phyloP scores from a whole-genome alignment of 495 filamentous ascomycete genomes.

The Aspergillus kassunensis region DNA sequence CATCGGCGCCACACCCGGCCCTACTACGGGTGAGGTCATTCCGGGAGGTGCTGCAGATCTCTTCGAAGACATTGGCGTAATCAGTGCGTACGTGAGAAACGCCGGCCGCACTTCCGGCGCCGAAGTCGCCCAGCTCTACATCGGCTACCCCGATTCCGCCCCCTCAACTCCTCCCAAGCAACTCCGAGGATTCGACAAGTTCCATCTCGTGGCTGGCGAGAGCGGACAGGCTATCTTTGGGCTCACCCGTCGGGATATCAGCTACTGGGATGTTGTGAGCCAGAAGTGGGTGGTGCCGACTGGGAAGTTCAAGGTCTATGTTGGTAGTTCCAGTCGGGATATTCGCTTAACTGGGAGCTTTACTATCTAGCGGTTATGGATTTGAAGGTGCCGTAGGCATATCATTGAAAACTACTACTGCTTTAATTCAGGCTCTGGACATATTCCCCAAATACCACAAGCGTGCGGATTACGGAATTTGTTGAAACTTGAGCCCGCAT shows the following conservation, averaged over 20 bases:
- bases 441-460: no score
- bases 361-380: background rate
- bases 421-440: no score
- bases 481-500: no score
- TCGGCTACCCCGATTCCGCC: slow-evolving; percentile 45
- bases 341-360: slow-evolving; percentile 9
- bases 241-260: slow-evolving; percentile 65
- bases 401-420: no score
- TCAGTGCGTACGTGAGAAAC: slow-evolving; percentile 53
- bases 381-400: background rate
- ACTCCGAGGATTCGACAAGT: slow-evolving; percentile 71
- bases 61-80: slow-evolving; percentile 52
- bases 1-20: slow-evolving; percentile 20
- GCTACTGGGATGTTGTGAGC: slow-evolving; percentile 65
- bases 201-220: slow-evolving; percentile 53
- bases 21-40: slow-evolving; percentile 26
- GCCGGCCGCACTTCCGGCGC: slow-evolving; percentile 47
- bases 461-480: no score
- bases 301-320: slow-evolving; percentile 26
- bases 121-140: slow-evolving; percentile 63
- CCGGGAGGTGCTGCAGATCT: slow-evolving; percentile 56
- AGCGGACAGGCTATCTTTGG: slow-evolving; percentile 53
- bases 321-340: slow-evolving; percentile 24
- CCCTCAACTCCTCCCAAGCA: slow-evolving; percentile 32
- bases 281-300: slow-evolving; percentile 73